Base-by-base conservation (phyloP, 441 rosid genomes). In the Gossypium aridum region DNA sequence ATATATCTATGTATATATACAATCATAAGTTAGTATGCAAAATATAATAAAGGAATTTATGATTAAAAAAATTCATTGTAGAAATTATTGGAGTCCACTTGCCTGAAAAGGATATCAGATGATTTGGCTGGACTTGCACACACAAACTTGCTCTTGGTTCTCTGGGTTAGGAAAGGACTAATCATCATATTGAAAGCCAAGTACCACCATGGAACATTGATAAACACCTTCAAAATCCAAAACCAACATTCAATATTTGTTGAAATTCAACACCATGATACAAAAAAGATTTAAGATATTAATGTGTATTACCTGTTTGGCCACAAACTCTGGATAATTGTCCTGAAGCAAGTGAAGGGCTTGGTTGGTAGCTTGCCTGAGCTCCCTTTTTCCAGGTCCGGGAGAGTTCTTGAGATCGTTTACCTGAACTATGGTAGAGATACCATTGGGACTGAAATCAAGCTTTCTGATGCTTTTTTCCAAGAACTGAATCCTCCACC, bases 191-290 rank as follows among this genome's bases (percentile, higher is more conserved):
- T 82, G 82, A 89, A 86, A 56, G 88, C 87, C 37, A 90, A 84
- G 78, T 92, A 92, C 97, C 96, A 91, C 94, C 94, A 92, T 3
- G 96, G 97, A 78, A 91, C 96, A 77, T 92, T 92, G 85, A 92
- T 85, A 72, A 92, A 92, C 16, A 91, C 91, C 92, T 85, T 63
- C 39, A 56, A 28, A 20, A 19, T 54, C 61, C 47, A 71, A 12
- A 69, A 56, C n/a, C 73, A 45, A 55, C 2, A 66, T 13, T 22
- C 13, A 31, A 37, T 49, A 16, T n/a, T 14, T 1, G 45, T 53
- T 7, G 31, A 16, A 20, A 13, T 8, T 14, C 17, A 3, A 26
- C 7, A 25, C 6, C 4, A 65, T 5, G 13, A 10, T 20, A 16
- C 57, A 22, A 62, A 64, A n/a, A 12, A 31, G 37, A 31, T 31